Evolutionary conservation across 1,284 basidiomycete species (phyloP).

Genomic region (Puccinia triticina): DNA sequence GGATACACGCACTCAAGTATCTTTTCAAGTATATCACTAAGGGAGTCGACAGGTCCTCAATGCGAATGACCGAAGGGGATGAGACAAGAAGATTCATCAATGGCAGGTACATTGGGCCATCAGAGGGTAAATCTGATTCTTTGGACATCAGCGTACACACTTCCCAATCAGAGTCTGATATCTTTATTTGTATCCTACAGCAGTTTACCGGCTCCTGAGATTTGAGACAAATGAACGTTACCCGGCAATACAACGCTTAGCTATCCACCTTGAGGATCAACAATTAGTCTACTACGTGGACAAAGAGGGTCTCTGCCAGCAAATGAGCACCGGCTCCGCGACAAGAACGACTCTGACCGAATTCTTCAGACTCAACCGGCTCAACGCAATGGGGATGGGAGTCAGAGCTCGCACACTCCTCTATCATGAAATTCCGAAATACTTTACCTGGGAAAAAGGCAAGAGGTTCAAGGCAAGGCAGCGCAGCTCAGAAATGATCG

Average conservation of each 20-base stretch:
- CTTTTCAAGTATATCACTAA: conserved; percentile 65
- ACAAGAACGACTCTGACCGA: conserved; percentile 10
- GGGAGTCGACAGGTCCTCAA: conserved; percentile 62
- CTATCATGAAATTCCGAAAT: conserved; percentile 6
- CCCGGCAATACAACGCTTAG: conserved; percentile 16
- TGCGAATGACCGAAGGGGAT: conserved; percentile 52
- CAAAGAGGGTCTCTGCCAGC: not conserved
- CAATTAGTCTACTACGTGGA: not conserved
- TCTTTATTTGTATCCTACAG: conserved; percentile 54
- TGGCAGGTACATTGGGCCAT: conserved; percentile 13
- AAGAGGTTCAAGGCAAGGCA: not conserved
- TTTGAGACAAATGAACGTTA: not conserved
- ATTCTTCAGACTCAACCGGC: not conserved
- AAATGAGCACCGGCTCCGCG: not conserved
- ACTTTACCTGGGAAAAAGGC: not conserved
- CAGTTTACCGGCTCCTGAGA: not conserved
- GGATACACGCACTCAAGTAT: conserved; percentile 62
- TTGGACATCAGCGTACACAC: no score
- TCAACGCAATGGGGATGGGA: not conserved
- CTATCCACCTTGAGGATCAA: conserved; percentile 1
- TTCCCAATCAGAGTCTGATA: no score
- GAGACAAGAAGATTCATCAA: not conserved
- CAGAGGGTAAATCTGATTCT: no score
- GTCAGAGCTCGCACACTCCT: not conserved
- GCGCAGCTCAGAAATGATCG: not conserved